Evolutionary conservation across 257 asterid species (phyloP), one percentile per base, ranked within the genome.

Genomic region (Echites panduratus): DNA sequence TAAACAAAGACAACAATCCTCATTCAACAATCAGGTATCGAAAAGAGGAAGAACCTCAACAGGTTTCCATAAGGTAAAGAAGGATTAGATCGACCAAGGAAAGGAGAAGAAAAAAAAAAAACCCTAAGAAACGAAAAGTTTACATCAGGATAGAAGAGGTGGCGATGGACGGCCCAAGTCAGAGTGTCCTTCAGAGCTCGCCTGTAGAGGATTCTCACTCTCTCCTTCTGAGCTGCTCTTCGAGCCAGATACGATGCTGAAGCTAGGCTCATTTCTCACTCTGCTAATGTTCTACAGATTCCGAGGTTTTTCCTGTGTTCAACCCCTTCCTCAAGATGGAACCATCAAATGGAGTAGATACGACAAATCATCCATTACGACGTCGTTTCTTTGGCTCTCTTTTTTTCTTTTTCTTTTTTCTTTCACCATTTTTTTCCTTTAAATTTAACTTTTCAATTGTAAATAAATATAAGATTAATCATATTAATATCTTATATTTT

Each of bases 91-190:
- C 82, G 74, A 82, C 72, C 43, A 22, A 71, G 70, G 54, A 77
- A 50, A 7, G 8, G 22, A 9, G 9, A 4, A 6, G 20, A 49
- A 70, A 22, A 6, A 53, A 49, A 70, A 22, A 19, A 76, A 86
- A 82, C 83, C 85, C 86, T 81, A 82, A 59, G 65, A 71, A 53
- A 62, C 68, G 56, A 32, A 62, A 64, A 27, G 41, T 45, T 82
- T 84, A 95, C 99, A 81, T 95, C 98, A 43, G 85, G 70, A 78
- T 92, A 95, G 76, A 95, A 95, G 88, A 92, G 92, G 79, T 92
- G 99, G 84, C 99, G 98, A 87, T 95, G 98, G 77, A 95, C 99
- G 41, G 98, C 98, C 98, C 98, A 95, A 79, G 89, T 95, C 77
- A 95, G 97, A 72, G 98, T 90, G 78, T 95, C 98, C 86, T 88